Conservation (phyloP, 306 rosid species). For the Malus asiatica region DNA sequence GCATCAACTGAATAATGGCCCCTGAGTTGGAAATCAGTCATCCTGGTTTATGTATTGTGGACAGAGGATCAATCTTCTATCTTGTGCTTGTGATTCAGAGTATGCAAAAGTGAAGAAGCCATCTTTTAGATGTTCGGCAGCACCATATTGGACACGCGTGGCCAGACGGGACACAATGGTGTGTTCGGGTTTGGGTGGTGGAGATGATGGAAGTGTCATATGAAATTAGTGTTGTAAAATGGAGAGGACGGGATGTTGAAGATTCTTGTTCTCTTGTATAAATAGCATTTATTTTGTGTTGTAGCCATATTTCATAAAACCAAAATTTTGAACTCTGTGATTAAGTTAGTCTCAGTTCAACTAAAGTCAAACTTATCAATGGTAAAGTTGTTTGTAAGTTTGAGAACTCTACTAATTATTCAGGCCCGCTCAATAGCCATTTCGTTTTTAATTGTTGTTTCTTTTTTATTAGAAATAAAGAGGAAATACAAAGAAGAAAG, state of each 20-base stretch:
- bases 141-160: neutral
- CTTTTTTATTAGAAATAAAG: no score
- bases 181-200: neutral
- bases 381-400: no score
- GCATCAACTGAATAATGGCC: neutral
- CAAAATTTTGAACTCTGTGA: no score
- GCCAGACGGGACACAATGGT: neutral
- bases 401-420: no score
- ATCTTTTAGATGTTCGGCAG: constrained; percentile 52
- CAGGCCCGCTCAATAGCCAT: no score
- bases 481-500: no score
- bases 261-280: neutral
- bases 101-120: constrained; percentile 34
- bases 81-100: constrained; percentile 31
- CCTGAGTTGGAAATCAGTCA: constrained; percentile 51
- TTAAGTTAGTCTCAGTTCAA: neutral
- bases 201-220: neutral
- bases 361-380: no score
- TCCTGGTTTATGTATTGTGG: constrained; percentile 36
- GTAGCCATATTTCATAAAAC: no score
- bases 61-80: constrained; percentile 52
- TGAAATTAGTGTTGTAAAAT: neutral
- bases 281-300: neutral
- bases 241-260: neutral
- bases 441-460: no score